Evolutionary conservation across 2,329 filamentous ascomycete species (phyloP).

Genomic region (Leptographium flavum): DNA sequence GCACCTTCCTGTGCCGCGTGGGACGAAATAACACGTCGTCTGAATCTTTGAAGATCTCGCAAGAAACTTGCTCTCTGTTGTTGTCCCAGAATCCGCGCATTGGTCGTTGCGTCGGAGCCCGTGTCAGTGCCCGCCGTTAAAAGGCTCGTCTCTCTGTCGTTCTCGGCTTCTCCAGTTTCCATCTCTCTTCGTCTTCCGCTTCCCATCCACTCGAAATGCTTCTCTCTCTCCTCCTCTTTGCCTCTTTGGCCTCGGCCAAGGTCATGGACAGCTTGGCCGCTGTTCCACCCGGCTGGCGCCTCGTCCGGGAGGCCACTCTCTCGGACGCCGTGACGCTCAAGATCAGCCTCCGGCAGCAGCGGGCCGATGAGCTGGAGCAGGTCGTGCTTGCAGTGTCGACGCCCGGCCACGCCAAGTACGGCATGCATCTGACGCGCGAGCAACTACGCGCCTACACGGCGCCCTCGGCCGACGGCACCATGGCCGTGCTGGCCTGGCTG

Average conservation of each 20-base stretch:
- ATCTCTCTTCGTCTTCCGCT: not conserved
- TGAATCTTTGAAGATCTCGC: too few relatives aligned
- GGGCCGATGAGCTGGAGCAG: conserved; percentile 37
- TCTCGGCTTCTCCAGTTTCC: not conserved
- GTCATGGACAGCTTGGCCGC: conserved; percentile 22
- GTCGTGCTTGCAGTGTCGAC: conserved; percentile 46
- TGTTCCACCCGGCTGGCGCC: conserved; percentile 24
- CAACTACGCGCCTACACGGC: conserved; percentile 40
- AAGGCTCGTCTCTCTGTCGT: not conserved
- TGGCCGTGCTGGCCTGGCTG: conserved; percentile 41
- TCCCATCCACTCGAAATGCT: conserved; percentile 7
- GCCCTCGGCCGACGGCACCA: conserved; percentile 31
- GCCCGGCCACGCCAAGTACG: conserved; percentile 43
- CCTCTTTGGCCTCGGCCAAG: conserved; percentile 16
- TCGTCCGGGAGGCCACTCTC: conserved; percentile 19
- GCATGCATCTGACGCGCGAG: conserved; percentile 46
- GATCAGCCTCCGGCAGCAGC: conserved; percentile 33
- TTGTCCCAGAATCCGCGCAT: too few relatives aligned
- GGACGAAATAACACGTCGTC: too few relatives aligned
- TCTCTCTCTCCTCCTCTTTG: conserved; percentile 14
- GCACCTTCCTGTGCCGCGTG: too few relatives aligned
- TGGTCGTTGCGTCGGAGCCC: too few relatives aligned
- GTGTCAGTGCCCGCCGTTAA: not conserved
- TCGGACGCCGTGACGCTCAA: conserved; percentile 30
- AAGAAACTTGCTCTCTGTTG: too few relatives aligned